Evolutionary conservation across 495 filamentous ascomycete species (phyloP).

Genomic region (Durotheca rogersii): DNA sequence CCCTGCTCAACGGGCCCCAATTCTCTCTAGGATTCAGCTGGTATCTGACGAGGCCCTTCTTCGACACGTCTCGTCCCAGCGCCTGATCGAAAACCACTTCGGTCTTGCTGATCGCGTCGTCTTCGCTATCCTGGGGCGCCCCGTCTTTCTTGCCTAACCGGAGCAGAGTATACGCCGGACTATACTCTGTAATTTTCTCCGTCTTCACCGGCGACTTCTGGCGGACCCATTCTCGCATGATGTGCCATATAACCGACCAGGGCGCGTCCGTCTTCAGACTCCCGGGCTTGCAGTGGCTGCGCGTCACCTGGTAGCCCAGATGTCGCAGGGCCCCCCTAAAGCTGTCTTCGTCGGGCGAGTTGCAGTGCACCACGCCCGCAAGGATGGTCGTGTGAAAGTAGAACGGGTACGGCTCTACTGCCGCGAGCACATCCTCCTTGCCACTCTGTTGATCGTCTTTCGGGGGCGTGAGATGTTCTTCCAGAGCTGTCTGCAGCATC

Average conservation of each 20-base stretch:
- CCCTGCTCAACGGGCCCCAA: constrained; percentile 88
- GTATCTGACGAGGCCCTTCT: constrained; percentile 72
- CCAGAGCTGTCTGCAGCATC: constrained; percentile 84
- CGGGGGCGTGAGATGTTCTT: constrained; percentile 59
- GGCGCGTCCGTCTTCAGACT: constrained; percentile 88
- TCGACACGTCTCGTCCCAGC: constrained; percentile 66
- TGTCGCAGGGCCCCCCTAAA: constrained; percentile 77
- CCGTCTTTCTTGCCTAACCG: constrained; percentile 37
- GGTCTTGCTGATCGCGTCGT: constrained; percentile 38
- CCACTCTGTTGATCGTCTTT: constrained; percentile 35
- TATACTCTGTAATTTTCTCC: constrained; percentile 63
- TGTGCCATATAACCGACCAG: constrained; percentile 85
- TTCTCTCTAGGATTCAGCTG: constrained; percentile 85
- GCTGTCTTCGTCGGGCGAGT: constrained; percentile 67
- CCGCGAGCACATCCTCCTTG: constrained; percentile 53
- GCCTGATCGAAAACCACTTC: constrained; percentile 80
- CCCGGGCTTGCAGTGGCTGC: constrained; percentile 85
- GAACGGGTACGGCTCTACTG: constrained; percentile 73
- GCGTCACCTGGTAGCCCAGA: constrained; percentile 75
- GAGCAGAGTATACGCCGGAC: constrained; percentile 65
- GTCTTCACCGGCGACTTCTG: constrained; percentile 75
- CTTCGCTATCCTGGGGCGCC: constrained; percentile 19
- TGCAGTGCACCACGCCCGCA: constrained; percentile 70
- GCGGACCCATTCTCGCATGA: constrained; percentile 87
- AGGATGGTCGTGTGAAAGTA: constrained; percentile 76